Evolutionary conservation across 805 yeast species (phyloP).

Genomic region (Starmerella davenportii): DNA sequence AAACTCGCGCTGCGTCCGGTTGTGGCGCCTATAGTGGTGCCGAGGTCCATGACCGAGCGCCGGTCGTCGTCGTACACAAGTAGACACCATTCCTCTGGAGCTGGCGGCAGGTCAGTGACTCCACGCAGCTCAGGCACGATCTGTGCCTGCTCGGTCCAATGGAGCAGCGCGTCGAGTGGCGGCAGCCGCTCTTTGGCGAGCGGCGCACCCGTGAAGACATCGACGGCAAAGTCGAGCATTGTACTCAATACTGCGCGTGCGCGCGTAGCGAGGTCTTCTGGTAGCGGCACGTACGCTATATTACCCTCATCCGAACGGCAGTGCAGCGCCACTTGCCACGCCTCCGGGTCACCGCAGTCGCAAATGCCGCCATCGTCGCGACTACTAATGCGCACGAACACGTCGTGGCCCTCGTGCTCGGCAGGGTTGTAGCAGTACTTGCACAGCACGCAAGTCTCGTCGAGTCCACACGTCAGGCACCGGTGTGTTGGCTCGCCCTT

Average conservation of each 20-base stretch:
- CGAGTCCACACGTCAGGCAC: slow-evolving; percentile 57
- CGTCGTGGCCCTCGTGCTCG: slow-evolving; percentile 55
- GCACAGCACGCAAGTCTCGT: slow-evolving; percentile 74
- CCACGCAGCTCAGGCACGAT: not conserved
- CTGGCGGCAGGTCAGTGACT: not conserved
- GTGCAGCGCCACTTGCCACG: slow-evolving; percentile 40
- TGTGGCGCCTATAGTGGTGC: slow-evolving; percentile 42
- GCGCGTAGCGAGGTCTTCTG: slow-evolving; percentile 39
- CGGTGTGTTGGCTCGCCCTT: slow-evolving; percentile 71
- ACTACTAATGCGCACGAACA: slow-evolving; percentile 43
- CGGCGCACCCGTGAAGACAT: slow-evolving; percentile 17
- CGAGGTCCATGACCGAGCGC: slow-evolving; percentile 58
- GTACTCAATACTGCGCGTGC: slow-evolving; percentile 16
- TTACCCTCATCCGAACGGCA: slow-evolving; percentile 30
- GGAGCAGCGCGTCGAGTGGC: not conserved
- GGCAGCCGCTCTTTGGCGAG: slow-evolving; percentile 14
- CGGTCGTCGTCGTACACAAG: slow-evolving; percentile 63
- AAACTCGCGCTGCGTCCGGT: slow-evolving; percentile 47
- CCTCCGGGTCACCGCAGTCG: slow-evolving; percentile 81
- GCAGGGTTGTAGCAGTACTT: slow-evolving; percentile 52
- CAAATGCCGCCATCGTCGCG: slow-evolving; percentile 57
- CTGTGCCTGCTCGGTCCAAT: not conserved
- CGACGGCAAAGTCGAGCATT: slow-evolving; percentile 21
- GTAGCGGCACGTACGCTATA: slow-evolving; percentile 23
- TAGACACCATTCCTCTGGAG: slow-evolving; percentile 33